Percentiles rank a stretch among this genome's conserved stretches.
Evolutionary conservation across 768 basidiomycete species (phyloP).

Genomic region (Agaricus bisporus): DNA sequence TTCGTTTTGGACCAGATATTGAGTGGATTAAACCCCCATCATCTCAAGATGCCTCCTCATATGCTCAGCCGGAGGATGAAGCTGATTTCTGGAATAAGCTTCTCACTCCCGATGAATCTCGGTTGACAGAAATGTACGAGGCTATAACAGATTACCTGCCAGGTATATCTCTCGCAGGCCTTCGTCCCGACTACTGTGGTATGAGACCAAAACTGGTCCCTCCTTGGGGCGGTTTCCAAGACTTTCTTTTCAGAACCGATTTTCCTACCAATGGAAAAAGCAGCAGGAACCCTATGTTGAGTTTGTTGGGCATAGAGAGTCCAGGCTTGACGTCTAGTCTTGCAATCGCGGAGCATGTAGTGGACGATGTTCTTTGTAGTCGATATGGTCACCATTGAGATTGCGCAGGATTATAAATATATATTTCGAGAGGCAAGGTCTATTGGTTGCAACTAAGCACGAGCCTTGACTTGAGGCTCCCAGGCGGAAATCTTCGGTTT

Average conservation of each 20-base stretch:
- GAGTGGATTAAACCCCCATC: slow-evolving; percentile 71
- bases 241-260: slow-evolving; percentile 72
- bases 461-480: slow-evolving; percentile 65
- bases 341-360: slow-evolving; percentile 81
- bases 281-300: slow-evolving; percentile 56
- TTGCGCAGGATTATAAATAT: background rate
- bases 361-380: slow-evolving; percentile 44
- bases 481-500: slow-evolving; percentile 78
- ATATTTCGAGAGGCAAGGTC: background rate
- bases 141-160: slow-evolving; percentile 77
- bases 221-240: slow-evolving; percentile 71
- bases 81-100: slow-evolving; percentile 73
- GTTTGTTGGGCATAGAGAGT: slow-evolving; percentile 84
- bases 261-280: slow-evolving; percentile 34
- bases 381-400: slow-evolving; percentile 13
- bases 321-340: slow-evolving; percentile 87
- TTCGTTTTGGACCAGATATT: slow-evolving; percentile 90
- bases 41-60: slow-evolving; percentile 15
- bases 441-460: slow-evolving; percentile 25
- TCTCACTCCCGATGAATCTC: slow-evolving; percentile 57
- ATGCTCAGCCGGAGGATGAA: slow-evolving; percentile 30
- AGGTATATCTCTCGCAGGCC: slow-evolving; percentile 46
- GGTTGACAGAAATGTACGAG: slow-evolving; percentile 56
- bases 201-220: slow-evolving; percentile 83
- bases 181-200: slow-evolving; percentile 80